Evolutionary conservation across 306 rosid genomes (phyloP), one percentile per base, ranked within the genome.

Genomic region (Lablab purpureus): DNA sequence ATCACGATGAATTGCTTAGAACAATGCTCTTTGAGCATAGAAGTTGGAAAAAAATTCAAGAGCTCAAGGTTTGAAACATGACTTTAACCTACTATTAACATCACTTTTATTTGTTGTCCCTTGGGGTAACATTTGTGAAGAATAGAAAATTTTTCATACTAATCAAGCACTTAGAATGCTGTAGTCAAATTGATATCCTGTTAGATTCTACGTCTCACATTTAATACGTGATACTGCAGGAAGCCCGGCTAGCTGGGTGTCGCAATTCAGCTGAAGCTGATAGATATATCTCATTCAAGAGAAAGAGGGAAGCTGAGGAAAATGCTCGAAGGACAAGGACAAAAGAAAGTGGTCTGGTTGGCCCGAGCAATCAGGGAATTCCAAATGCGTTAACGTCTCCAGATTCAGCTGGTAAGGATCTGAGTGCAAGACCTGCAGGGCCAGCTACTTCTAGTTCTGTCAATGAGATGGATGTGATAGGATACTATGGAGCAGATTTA

Each of bases 161-260:
- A 21, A 56, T 46, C 19, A 37, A 37, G 34, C 34, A 30, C 34
- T 30, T 3, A 27, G 43, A 9, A 7, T 37, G 9, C 11, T 9
- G 9, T 7, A 37, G 11, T 37, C 11, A 37, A 9, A 37, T 37
- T 37, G 9, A 8, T 37, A 37, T 9, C 1, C 1, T 36, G 41
- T 36, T 36, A 36, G 41, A 36, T 36, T 36, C 10, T 36, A 36
- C 6, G 3, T 37, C 2, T 37, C 9, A 34, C 8, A 6, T 2
- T 8, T 37, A 8, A 37, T 8, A 6, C 10, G 46, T 25, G 78
- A 21, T 77, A 28, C 58, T 82, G 75, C 88, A 93, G 99, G 97
- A 96, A 74, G 97, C 98, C 23, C 84, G 83, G 56, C 83, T 83
- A 83, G 93, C 96, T 34, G 99, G 99, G 59, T 96, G 93, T 78